Percentiles rank a stretch among this genome's conserved stretches.
phyloP scores from a whole-genome alignment of 2,329 filamentous ascomycete species.

The Zopfia rhizophila region DNA sequence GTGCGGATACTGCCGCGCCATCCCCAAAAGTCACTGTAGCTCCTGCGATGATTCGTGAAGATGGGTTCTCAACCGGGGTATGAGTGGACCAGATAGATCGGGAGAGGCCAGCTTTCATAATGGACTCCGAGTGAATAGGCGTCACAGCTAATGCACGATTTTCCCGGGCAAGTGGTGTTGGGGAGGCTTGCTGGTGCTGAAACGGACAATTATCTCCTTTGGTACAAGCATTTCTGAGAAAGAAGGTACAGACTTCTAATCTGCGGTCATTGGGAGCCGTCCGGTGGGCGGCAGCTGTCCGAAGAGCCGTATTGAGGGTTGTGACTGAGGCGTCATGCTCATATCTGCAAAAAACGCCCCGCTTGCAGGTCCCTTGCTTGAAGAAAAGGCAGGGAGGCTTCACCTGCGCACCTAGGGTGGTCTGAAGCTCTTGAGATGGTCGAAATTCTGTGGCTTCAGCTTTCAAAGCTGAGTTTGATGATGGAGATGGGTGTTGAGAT shows the following conservation, averaged over 20 bases:
- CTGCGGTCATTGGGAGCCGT: conserved; percentile 5
- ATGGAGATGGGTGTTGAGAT: no score
- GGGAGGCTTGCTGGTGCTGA: conserved; percentile 3
- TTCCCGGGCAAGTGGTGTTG: background rate
- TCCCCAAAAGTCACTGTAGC: conserved; percentile 20
- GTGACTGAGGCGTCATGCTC: background rate
- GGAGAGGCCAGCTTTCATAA: background rate
- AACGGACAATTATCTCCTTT: conserved; percentile 13
- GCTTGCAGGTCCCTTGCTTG: conserved; percentile 9
- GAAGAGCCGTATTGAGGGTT: no score
- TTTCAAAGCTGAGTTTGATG: no score
- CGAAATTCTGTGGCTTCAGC: no score
- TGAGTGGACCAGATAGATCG: conserved; percentile 1
- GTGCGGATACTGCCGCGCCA: conserved; percentile 8
- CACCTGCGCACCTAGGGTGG: background rate
- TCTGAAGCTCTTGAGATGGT: no score
- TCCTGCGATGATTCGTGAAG: conserved; percentile 18
- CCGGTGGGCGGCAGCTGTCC: no score
- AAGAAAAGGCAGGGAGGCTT: conserved; percentile 13
- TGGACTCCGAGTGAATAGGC: background rate
- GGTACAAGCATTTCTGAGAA: conserved; percentile 14
- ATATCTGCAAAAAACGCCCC: conserved; percentile 10
- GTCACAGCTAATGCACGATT: background rate
- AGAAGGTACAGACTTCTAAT: conserved; percentile 15
- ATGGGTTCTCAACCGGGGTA: background rate